Base-by-base conservation (phyloP, 768 basidiomycete genomes). In the Leccinum sublutescens region DNA sequence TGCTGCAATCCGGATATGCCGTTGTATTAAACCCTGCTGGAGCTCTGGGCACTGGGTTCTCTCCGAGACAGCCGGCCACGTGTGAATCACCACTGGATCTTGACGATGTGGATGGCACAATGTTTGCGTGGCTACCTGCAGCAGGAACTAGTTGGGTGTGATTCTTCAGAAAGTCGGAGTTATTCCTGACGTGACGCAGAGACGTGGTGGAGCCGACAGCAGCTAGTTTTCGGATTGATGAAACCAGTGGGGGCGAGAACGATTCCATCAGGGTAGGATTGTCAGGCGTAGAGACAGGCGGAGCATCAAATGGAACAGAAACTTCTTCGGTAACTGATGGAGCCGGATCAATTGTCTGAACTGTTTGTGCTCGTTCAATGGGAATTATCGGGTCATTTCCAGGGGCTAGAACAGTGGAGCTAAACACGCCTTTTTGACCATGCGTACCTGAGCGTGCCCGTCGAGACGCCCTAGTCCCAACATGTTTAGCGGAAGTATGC, bases 361-460 rank as follows among this genome's bases (percentile, higher is more conserved):
- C 25, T 8, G 10, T 54, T n/a, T 45, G 49, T 29, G 14, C 31
- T 12, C 29, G 60, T 19, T 19, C 12, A 15, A 19, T 10, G 19
- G 49, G 7, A 12, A 21, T 23, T 48, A 33, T 36, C 45, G 50
- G 50, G 38, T 43, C 53, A n/a, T 33, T 38, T 7, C 21, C 47
- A 27, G 34, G 49, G 55, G 57, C 45, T 60, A 52, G 54, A 55
- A 7, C 54, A 52, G 62, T 61, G 60, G 60, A 62, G 63, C 54
- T 10, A 29, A 40, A 34, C 63, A 59, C 48, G 59, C 48, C 50
- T 54, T 45, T 52, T 58, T 48, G 56, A 38, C 11, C 40, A 38
- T 21, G 45, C 17, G 17, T 51, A 36, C 8, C 38, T 5, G 25
- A 40, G 49, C n/a, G 47, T 27, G 7, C 49, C 19, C 19, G 48